Conservation (phyloP, 2,329 filamentous ascomycete genomes). For the Hymenoscyphus fructigenus region DNA sequence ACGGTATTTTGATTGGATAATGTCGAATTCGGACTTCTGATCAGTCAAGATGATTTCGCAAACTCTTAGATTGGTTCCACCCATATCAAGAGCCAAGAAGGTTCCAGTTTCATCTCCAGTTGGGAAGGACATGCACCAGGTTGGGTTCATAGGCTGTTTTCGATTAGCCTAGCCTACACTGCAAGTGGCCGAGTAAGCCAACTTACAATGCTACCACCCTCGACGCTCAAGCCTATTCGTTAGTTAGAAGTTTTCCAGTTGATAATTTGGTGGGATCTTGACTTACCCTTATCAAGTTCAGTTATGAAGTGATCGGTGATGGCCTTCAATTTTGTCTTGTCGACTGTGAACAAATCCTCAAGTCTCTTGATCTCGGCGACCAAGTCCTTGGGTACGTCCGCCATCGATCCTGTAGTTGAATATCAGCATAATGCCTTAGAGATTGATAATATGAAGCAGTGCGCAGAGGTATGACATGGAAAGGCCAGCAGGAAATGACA, state of each 20-base stretch:
- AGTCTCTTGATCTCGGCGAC: slow-evolving; percentile 77
- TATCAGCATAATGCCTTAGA: slow-evolving; percentile 22
- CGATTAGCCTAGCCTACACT: slow-evolving; percentile 18
- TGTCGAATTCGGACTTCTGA: slow-evolving; percentile 86
- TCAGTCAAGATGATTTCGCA: slow-evolving; percentile 90
- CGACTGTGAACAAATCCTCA: slow-evolving; percentile 80
- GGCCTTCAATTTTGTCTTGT: slow-evolving; percentile 76
- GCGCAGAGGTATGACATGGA: neutral
- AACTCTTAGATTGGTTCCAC: slow-evolving; percentile 91
- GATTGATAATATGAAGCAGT: neutral
- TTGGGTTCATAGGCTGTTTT: slow-evolving; percentile 89
- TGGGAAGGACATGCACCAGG: slow-evolving; percentile 90
- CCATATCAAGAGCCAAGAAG: slow-evolving; percentile 90
- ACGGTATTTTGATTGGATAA: slow-evolving; percentile 93
- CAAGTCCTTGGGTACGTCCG: slow-evolving; percentile 84
- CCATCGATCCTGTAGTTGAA: slow-evolving; percentile 70
- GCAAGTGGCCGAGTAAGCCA: neutral
- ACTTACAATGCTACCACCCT: slow-evolving; percentile 90
- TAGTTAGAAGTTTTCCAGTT: neutral
- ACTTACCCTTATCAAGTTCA: slow-evolving; percentile 79
- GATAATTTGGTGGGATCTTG: neutral
- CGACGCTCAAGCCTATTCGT: slow-evolving; percentile 68
- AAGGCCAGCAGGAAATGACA: neutral
- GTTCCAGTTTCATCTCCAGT: slow-evolving; percentile 85
- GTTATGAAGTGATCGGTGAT: slow-evolving; percentile 87